Evolutionary conservation across 2,329 filamentous ascomycete species (phyloP).

Genomic region (Pyrenochaeta sp.): DNA sequence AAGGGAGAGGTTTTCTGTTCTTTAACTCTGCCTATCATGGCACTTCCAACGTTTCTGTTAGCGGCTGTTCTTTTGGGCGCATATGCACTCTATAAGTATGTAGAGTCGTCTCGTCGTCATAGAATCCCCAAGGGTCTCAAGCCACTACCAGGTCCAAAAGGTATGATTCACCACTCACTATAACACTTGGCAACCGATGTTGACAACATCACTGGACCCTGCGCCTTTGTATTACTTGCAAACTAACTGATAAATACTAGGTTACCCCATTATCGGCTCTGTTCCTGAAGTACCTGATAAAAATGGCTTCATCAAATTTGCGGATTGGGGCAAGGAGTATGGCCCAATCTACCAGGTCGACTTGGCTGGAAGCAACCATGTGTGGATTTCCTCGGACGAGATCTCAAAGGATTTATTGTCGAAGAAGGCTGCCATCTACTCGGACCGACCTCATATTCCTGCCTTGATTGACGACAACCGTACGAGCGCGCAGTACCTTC

Average conservation of each 20-base stretch:
- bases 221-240: background rate
- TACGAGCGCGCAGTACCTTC: slow-evolving; percentile 55
- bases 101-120: slow-evolving; percentile 31
- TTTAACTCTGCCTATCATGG: slow-evolving; percentile 36
- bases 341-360: slow-evolving; percentile 57
- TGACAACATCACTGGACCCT: background rate
- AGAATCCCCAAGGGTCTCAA: slow-evolving; percentile 46
- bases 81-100: slow-evolving; percentile 41
- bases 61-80: slow-evolving; percentile 29
- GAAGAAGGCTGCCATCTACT: slow-evolving; percentile 56
- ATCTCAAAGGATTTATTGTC: slow-evolving; percentile 53
- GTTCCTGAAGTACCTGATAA: slow-evolving; percentile 54
- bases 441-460: slow-evolving; percentile 55
- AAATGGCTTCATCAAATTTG: slow-evolving; percentile 54
- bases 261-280: slow-evolving; percentile 53
- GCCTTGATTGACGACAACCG: slow-evolving; percentile 54
- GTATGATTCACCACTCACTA: slow-evolving; percentile 30
- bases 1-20: slow-evolving; percentile 6
- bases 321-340: slow-evolving; percentile 55
- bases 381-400: slow-evolving; percentile 55
- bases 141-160: slow-evolving; percentile 50
- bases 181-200: slow-evolving; percentile 6
- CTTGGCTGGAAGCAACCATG: slow-evolving; percentile 54
- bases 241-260: slow-evolving; percentile 34
- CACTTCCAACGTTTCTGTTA: slow-evolving; percentile 35